Evolutionary conservation across 306 rosid genomes (phyloP).

Genomic region (Ormosia semicastrata): DNA sequence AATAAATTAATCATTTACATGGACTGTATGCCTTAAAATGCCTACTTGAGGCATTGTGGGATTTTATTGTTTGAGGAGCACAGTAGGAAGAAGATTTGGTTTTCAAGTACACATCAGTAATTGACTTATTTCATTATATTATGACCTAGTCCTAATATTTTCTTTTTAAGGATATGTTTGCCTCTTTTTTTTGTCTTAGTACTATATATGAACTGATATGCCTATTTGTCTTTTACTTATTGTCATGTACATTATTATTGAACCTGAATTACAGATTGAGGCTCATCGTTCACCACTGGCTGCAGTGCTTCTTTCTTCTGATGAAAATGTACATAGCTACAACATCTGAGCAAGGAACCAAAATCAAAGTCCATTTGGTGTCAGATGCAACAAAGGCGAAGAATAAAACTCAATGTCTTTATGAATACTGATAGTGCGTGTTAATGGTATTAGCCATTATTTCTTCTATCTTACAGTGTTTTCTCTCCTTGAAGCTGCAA

Average conservation of each 20-base stretch:
- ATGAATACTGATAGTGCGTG: not conserved
- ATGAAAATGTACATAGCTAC: conserved; percentile 88
- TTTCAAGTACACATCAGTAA: conserved; percentile 4
- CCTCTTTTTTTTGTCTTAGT: not conserved
- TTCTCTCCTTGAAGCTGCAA: conserved; percentile 11
- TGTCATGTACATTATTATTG: conserved; percentile 11
- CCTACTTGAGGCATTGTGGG: conserved; percentile 13
- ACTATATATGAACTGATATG: not conserved
- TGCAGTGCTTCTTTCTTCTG: conserved; percentile 82
- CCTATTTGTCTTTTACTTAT: conserved; percentile 1
- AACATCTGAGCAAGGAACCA: conserved; percentile 97
- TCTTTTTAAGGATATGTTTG: not conserved
- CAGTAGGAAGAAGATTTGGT: not conserved
- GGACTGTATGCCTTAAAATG: conserved; percentile 19
- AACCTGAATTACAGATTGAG: conserved; percentile 64
- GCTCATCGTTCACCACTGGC: conserved; percentile 86
- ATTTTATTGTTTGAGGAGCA: not conserved
- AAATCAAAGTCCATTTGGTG: conserved; percentile 83
- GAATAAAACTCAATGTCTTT: conserved; percentile 18
- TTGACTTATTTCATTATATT: conserved; percentile 14
- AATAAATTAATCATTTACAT: not conserved
- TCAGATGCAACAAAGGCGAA: conserved; percentile 89
- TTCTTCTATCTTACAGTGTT: conserved; percentile 8
- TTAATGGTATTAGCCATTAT: conserved; percentile 11
- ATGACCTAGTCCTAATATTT: not conserved